These are phyloP conservation scores for Setaria viridis DNA, from an alignment of 202 grass and related monocot species.

Conservation along the genomic window DNA sequence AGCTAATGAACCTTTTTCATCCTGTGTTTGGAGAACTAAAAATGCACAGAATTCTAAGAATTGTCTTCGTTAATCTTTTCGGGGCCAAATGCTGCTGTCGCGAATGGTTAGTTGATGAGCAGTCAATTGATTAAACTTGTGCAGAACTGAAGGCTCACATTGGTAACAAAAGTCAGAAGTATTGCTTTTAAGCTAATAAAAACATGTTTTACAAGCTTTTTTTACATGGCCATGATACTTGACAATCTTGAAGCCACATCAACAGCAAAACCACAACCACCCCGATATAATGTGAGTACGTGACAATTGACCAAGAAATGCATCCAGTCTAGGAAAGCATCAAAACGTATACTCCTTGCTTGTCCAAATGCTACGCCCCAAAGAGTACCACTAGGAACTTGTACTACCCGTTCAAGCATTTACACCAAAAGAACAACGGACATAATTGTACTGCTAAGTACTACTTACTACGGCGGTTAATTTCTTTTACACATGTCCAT, in stretches of 20 bases:
- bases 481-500: neutral
- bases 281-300: neutral
- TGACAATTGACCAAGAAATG: slow-evolving; percentile 46
- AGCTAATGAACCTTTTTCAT: neutral
- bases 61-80: neutral
- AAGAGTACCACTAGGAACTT: slow-evolving; percentile 6
- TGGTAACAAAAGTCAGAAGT: neutral
- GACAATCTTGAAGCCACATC: slow-evolving; percentile 43
- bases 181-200: slow-evolving; percentile 39
- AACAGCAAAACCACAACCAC: slow-evolving; percentile 52
- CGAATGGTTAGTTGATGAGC: neutral
- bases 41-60: neutral
- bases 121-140: neutral
- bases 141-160: neutral
- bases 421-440: neutral
- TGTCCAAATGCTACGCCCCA: neutral
- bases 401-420: slow-evolving; percentile 16
- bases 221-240: slow-evolving; percentile 29
- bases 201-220: slow-evolving; percentile 4
- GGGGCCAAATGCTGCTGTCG: neutral
- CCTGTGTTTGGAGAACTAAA: neutral
- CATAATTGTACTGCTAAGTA: slow-evolving; percentile 11
- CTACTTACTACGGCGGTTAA: neutral
- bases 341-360: neutral
- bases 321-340: slow-evolving; percentile 29